These are phyloP conservation scores for Trifolium subterraneum DNA, from an alignment of 306 rosid genomes.

Conservation along the genomic window DNA sequence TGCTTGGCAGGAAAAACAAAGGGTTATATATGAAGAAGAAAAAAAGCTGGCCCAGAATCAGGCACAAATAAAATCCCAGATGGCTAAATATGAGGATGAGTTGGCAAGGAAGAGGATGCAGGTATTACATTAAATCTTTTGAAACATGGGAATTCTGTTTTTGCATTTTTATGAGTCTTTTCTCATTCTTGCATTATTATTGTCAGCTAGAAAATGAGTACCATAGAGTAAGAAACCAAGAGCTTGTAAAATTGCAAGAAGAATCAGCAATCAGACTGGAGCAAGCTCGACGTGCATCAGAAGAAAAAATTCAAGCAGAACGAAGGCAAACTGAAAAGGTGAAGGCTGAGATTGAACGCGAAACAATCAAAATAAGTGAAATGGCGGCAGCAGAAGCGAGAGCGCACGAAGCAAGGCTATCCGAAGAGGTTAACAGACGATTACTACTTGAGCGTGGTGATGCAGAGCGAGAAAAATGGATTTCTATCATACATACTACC, in stretches of 20 bases:
- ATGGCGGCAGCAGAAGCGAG: slow-evolving; percentile 95
- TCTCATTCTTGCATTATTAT: slow-evolving; percentile 21
- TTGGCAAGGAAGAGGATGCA: slow-evolving; percentile 97
- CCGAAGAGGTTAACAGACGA: slow-evolving; percentile 88
- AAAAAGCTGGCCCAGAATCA: slow-evolving; percentile 91
- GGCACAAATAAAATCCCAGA: slow-evolving; percentile 91
- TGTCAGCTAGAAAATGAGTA: slow-evolving; percentile 85
- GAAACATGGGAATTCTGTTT: not conserved
- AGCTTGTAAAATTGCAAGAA: slow-evolving; percentile 91
- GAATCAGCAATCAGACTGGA: slow-evolving; percentile 88
- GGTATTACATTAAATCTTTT: slow-evolving; percentile 50
- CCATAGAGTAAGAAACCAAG: slow-evolving; percentile 87
- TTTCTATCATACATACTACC: slow-evolving; percentile 94
- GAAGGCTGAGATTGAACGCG: slow-evolving; percentile 89
- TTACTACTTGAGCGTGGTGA: slow-evolving; percentile 78
- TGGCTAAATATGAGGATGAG: slow-evolving; percentile 93
- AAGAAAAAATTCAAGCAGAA: slow-evolving; percentile 92
- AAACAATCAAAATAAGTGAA: slow-evolving; percentile 81
- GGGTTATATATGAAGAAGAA: slow-evolving; percentile 88
- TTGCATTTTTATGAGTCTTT: not conserved
- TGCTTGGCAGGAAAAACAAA: slow-evolving; percentile 81
- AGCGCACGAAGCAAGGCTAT: slow-evolving; percentile 87
- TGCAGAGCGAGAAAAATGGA: slow-evolving; percentile 96
- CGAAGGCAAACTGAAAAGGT: slow-evolving; percentile 88
- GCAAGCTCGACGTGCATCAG: slow-evolving; percentile 89